phyloP scores from a whole-genome alignment of 768 basidiomycete species.

The Clitopilus passeckerianus region DNA sequence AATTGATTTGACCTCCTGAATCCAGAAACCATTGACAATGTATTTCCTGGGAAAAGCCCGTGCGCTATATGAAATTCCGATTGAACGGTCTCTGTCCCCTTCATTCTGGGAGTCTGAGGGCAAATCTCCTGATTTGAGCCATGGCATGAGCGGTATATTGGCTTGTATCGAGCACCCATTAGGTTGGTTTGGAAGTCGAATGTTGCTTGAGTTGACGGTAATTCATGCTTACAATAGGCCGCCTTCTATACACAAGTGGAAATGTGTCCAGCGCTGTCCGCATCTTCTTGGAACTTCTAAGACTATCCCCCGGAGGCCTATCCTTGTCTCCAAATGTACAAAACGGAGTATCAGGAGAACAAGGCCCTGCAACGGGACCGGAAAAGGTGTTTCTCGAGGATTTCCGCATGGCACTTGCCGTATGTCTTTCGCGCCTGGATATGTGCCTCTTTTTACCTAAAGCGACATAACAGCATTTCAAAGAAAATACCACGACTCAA shows the following conservation, averaged over 20 bases:
- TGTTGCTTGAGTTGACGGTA: neutral
- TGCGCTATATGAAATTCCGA: constrained; percentile 48
- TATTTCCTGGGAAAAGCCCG: constrained; percentile 73
- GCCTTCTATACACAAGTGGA: constrained; percentile 88
- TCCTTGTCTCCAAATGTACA: neutral
- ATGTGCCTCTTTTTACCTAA: too few relatives aligned
- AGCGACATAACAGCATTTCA: constrained; percentile 60
- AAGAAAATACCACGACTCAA: constrained; percentile 46
- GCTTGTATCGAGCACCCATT: constrained; percentile 78
- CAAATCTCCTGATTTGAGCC: constrained; percentile 25
- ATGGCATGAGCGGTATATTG: constrained; percentile 58
- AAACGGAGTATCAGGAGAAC: neutral
- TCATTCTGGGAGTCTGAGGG: constrained; percentile 80
- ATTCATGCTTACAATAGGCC: constrained; percentile 39
- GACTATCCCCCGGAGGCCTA: constrained; percentile 21
- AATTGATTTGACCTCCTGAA: neutral
- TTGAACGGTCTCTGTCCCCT: constrained; percentile 61
- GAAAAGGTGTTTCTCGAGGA: constrained; percentile 82
- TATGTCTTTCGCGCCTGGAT: constrained; percentile 24
- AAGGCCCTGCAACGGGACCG: constrained; percentile 9
- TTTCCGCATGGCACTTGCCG: constrained; percentile 81
- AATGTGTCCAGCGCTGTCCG: constrained; percentile 72
- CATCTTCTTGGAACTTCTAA: constrained; percentile 72
- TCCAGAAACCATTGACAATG: constrained; percentile 81
- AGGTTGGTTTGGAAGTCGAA: constrained; percentile 35